Evolutionary conservation across 2,329 filamentous ascomycete genomes (phyloP).

Genomic region (Aureobasidium pullulans): DNA sequence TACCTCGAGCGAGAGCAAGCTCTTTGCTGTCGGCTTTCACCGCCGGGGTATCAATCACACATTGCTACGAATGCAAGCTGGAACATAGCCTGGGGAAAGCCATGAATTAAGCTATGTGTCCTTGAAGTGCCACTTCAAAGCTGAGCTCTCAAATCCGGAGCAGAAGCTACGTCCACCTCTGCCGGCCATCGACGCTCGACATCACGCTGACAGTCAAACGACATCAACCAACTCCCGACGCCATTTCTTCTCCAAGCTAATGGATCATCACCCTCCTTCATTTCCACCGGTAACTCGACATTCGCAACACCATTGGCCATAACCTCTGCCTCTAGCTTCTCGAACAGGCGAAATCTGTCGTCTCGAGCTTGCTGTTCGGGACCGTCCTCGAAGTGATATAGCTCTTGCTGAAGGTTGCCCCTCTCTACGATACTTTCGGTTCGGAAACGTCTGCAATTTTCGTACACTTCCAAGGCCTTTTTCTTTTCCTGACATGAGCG

Average conservation of each 20-base stretch:
- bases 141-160: neutral
- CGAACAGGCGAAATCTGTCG: neutral
- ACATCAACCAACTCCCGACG: slow-evolving; percentile 12
- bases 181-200: slow-evolving; percentile 2
- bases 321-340: neutral
- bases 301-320: neutral
- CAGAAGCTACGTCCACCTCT: neutral
- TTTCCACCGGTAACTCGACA: neutral
- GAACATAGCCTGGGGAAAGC: too few relatives aligned
- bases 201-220: slow-evolving; percentile 9
- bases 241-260: slow-evolving; percentile 13
- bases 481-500: slow-evolving; percentile 32
- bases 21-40: too few relatives aligned
- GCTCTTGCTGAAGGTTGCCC: slow-evolving; percentile 54
- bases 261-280: neutral
- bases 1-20: too few relatives aligned
- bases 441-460: slow-evolving; percentile 49
- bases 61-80: too few relatives aligned
- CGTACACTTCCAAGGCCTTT: slow-evolving; percentile 42
- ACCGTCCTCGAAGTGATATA: slow-evolving; percentile 56
- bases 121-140: neutral
- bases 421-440: slow-evolving; percentile 54
- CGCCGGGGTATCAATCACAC: too few relatives aligned
- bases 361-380: slow-evolving; percentile 39
- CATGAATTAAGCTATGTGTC: too few relatives aligned